Evolutionary conservation across 805 yeast species (phyloP).

Genomic region (Tetrapisispora iriomotensis): DNA sequence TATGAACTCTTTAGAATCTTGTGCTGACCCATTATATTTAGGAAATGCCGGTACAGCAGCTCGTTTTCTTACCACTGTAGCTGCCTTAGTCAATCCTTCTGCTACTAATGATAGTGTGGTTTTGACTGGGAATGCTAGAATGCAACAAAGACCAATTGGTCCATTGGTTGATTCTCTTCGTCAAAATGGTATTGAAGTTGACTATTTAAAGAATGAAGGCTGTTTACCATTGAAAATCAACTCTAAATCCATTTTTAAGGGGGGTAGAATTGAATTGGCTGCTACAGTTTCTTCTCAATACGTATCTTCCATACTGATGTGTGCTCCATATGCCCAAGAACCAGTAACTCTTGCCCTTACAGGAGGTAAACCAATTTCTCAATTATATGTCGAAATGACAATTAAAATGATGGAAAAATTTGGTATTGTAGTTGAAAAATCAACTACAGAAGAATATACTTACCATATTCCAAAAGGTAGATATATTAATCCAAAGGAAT

Average conservation of each 20-base stretch:
- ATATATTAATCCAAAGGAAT: slow-evolving; percentile 72
- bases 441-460: slow-evolving; percentile 66
- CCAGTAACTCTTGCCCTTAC: slow-evolving; percentile 83
- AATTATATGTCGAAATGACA: slow-evolving; percentile 94
- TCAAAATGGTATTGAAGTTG: slow-evolving; percentile 65
- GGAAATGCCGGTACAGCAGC: slow-evolving; percentile 99
- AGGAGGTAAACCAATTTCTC: slow-evolving; percentile 96
- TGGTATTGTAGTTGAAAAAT: slow-evolving; percentile 67
- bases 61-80: slow-evolving; percentile 85
- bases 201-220: slow-evolving; percentile 66
- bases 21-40: slow-evolving; percentile 61
- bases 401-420: slow-evolving; percentile 88
- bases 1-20: slow-evolving; percentile 56
- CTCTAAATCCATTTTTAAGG: slow-evolving; percentile 64
- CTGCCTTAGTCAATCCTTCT: slow-evolving; percentile 60
- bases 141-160: slow-evolving; percentile 96
- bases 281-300: slow-evolving; percentile 97
- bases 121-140: slow-evolving; percentile 88
- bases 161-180: slow-evolving; percentile 88
- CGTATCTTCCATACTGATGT: slow-evolving; percentile 91
- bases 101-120: slow-evolving; percentile 38
- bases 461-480: slow-evolving; percentile 82
- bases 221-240: slow-evolving; percentile 71
- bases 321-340: slow-evolving; percentile 88
- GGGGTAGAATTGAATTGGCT: slow-evolving; percentile 87